Percentiles rank a stretch among this genome's conserved stretches.
phyloP scores from a whole-genome alignment of 1,284 basidiomycete species.

The Ustilago crameri region DNA sequence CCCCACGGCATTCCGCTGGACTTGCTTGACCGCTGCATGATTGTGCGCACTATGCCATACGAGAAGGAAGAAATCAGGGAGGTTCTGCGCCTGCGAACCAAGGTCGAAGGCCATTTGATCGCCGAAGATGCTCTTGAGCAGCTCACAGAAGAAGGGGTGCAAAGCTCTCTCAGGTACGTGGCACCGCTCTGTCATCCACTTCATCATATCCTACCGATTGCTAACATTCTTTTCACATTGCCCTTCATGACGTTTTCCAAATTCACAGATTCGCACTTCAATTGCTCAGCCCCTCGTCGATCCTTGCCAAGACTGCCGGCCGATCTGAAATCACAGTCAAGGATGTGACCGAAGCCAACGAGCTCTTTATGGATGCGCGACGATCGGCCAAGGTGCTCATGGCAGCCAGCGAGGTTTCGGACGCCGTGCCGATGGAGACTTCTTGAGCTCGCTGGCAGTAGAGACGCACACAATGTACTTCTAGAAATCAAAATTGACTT shows the following conservation, averaged over 20 bases:
- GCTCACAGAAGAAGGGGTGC: slow-evolving; percentile 84
- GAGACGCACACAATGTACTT: slow-evolving; percentile 19
- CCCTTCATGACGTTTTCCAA: background rate
- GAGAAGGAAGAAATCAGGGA: slow-evolving; percentile 84
- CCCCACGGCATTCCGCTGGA: slow-evolving; percentile 96
- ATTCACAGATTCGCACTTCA: slow-evolving; percentile 84
- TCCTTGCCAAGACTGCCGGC: slow-evolving; percentile 81
- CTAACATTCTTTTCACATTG: slow-evolving; percentile 1
- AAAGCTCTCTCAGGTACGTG: slow-evolving; percentile 81
- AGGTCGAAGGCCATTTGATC: slow-evolving; percentile 85
- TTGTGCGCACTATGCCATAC: slow-evolving; percentile 91
- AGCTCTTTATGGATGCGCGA: slow-evolving; percentile 91
- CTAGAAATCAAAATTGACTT: slow-evolving; percentile 12
- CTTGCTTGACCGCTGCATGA: slow-evolving; percentile 93
- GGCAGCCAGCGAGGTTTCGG: slow-evolving; percentile 16
- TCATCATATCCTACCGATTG: too few species aligned
- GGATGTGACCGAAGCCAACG: slow-evolving; percentile 86
- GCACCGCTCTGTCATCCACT: background rate
- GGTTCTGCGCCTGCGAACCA: slow-evolving; percentile 86
- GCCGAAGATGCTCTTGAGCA: slow-evolving; percentile 81
- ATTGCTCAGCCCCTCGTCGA: slow-evolving; percentile 89
- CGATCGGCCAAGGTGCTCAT: slow-evolving; percentile 51
- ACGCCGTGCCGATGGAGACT: slow-evolving; percentile 49
- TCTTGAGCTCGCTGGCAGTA: slow-evolving; percentile 11
- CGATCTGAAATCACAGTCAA: slow-evolving; percentile 83